These are phyloP conservation scores for Curvularia sp. DNA, from an alignment of 2,329 filamentous ascomycete genomes.

Conservation along the genomic window DNA sequence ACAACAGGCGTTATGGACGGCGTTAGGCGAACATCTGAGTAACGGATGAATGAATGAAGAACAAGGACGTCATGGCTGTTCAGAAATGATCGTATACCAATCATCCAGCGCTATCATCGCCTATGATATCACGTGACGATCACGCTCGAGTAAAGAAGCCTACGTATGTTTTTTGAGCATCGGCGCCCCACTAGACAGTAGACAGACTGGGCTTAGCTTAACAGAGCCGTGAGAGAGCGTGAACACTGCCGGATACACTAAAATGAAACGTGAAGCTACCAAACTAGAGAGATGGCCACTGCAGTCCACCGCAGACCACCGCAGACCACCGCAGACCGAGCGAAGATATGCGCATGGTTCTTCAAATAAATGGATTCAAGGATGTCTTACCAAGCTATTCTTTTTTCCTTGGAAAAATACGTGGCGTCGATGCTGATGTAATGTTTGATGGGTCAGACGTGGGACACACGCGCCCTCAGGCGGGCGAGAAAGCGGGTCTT, in stretches of 20 bases:
- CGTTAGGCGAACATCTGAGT: no score
- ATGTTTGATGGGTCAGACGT: constrained; percentile 3
- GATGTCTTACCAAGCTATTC: background rate
- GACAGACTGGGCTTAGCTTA: background rate
- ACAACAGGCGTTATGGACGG: no score
- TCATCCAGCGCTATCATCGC: no score
- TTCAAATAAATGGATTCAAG: background rate
- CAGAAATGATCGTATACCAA: no score
- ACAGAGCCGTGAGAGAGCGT: background rate
- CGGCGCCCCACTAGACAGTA: background rate
- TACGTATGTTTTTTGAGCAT: background rate
- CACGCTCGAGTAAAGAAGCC: background rate
- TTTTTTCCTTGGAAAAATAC: background rate
- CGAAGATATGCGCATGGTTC: background rate
- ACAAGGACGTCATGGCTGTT: no score
- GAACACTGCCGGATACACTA: background rate
- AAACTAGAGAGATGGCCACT: background rate
- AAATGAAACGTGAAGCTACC: background rate
- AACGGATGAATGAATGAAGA: no score
- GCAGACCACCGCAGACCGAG: background rate
- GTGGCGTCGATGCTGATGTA: constrained; percentile 4
- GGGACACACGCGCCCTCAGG: constrained; percentile 2
- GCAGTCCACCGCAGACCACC: background rate
- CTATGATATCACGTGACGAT: background rate
- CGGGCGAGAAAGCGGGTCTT: constrained; percentile 10